phyloP scores from a whole-genome alignment of 768 basidiomycete species.

The Melanogaster broomeanus region DNA sequence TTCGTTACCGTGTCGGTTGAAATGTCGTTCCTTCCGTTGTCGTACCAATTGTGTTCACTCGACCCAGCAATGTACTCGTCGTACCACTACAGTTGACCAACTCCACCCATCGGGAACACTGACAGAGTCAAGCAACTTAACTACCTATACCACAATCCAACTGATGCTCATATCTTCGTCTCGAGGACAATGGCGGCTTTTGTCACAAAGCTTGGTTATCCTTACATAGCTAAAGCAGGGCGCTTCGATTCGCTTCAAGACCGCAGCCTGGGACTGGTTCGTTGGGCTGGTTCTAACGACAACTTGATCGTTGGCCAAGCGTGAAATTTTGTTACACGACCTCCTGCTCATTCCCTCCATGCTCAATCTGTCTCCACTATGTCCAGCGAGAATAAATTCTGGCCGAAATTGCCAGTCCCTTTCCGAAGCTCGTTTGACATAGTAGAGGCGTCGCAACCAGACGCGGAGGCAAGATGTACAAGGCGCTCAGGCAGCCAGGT shows the following conservation, averaged over 20 bases:
- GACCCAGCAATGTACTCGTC: too few species aligned
- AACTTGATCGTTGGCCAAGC: neutral
- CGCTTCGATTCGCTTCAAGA: too few species aligned
- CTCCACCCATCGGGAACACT: too few species aligned
- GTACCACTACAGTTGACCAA: too few species aligned
- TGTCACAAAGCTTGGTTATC: too few species aligned
- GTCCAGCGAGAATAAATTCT: constrained; percentile 28
- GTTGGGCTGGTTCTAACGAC: neutral
- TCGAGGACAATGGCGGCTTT: too few species aligned
- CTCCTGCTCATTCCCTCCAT: constrained; percentile 4
- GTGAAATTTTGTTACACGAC: neutral
- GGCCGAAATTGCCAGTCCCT: constrained; percentile 19
- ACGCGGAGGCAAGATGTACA: constrained; percentile 6
- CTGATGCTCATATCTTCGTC: too few species aligned
- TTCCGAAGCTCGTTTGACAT: constrained; percentile 18
- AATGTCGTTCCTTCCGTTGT: neutral
- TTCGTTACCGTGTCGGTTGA: neutral
- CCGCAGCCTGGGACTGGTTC: too few species aligned
- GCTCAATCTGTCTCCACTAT: constrained; percentile 13
- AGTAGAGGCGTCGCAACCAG: neutral
- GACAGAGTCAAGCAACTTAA: too few species aligned
- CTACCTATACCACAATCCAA: too few species aligned
- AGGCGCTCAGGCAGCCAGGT: constrained; percentile 11
- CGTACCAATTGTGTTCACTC: too few species aligned
- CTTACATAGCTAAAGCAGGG: too few species aligned